Percentiles rank a stretch among this genome's conserved stretches.
phyloP scores from a whole-genome alignment of 2,329 filamentous ascomycete genomes.

The Penicillium brevicompactum region DNA sequence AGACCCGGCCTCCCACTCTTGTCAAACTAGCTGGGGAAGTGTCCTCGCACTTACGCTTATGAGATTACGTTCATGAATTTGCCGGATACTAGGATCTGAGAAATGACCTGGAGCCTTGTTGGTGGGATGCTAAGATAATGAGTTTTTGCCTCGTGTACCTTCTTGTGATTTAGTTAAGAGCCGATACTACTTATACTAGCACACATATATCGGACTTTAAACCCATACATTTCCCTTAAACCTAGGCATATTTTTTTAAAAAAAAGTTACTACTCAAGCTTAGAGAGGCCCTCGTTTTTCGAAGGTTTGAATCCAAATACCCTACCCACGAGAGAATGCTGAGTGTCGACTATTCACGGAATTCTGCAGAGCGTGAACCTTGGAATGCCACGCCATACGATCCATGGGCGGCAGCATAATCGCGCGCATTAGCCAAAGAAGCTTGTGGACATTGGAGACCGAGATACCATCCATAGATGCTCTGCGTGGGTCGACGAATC shows the following conservation, averaged over 20 bases:
- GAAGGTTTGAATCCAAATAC: no score
- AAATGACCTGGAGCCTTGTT: slow-evolving; percentile 15
- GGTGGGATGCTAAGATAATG: slow-evolving; percentile 12
- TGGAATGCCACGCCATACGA: no score
- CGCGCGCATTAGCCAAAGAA: no score
- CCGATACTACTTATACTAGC: slow-evolving; percentile 9
- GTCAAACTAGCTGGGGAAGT: slow-evolving; percentile 16
- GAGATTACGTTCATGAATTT: slow-evolving; percentile 6
- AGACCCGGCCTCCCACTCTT: slow-evolving; percentile 26
- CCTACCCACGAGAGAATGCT: no score
- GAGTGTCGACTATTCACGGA: no score
- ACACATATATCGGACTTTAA: slow-evolving; percentile 1
- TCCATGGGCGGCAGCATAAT: no score
- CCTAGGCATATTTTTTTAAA: no score
- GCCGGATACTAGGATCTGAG: slow-evolving; percentile 5
- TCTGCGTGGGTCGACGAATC: no score
- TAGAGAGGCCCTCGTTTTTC: neutral
- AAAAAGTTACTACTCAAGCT: no score
- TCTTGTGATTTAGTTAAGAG: slow-evolving; percentile 11
- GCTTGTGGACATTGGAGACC: no score
- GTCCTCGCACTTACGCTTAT: neutral
- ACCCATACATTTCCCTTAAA: neutral
- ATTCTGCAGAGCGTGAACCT: no score
- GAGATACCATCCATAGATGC: no score
- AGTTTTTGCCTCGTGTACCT: slow-evolving; percentile 14